These are phyloP conservation scores for Fomes fomentarius DNA, from an alignment of 1,284 basidiomycete species.

Conservation along the genomic window DNA sequence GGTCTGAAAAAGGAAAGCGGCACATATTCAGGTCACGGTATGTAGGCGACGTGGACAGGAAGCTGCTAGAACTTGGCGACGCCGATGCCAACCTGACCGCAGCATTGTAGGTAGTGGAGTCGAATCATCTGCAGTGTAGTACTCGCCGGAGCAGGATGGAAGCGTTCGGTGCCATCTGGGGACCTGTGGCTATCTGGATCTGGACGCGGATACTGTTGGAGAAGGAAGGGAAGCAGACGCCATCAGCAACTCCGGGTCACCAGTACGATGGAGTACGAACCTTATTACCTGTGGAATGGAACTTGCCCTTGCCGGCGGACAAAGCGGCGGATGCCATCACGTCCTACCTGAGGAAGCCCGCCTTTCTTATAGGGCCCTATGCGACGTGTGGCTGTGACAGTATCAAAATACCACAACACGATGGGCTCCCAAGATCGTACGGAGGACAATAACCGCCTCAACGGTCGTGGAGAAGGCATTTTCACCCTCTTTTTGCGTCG, in stretches of 20 bases:
- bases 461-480: neutral
- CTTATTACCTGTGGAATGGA: conserved; percentile 15
- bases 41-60: neutral
- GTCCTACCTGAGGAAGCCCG: neutral
- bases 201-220: neutral
- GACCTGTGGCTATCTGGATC: neutral
- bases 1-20: conserved; percentile 8
- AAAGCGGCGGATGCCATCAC: conserved; percentile 1
- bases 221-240: neutral
- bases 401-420: conserved; percentile 4
- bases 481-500: neutral
- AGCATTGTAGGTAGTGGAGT: conserved; percentile 1
- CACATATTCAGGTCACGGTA: neutral
- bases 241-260: conserved; percentile 9
- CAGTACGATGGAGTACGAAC: conserved; percentile 1
- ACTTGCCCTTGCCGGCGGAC: conserved; percentile 6
- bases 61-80: conserved; percentile 5
- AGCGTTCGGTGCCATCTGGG: neutral
- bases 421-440: neutral
- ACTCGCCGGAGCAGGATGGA: neutral
- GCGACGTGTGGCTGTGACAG: conserved; percentile 18
- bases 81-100: neutral
- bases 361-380: conserved; percentile 1
- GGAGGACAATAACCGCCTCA: conserved; percentile 1
- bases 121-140: neutral